These are phyloP conservation scores for Ailanthus altissimus DNA, from an alignment of 345 rosid genomes.

Conservation along the genomic window DNA sequence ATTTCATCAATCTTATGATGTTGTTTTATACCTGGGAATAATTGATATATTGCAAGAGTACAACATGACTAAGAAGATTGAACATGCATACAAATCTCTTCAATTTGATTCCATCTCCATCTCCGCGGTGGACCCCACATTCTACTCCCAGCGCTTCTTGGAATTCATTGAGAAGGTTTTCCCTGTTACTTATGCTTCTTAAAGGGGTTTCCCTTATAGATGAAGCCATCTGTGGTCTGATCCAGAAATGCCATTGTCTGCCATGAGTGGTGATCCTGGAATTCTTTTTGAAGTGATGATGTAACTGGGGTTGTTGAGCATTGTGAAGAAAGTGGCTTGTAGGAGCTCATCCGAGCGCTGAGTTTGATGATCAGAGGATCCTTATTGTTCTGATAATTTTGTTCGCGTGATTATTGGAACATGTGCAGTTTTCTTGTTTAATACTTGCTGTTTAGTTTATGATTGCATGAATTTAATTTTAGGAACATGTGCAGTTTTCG, in stretches of 20 bases:
- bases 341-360: neutral
- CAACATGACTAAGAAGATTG: slow-evolving; percentile 86
- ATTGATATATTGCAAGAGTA: slow-evolving; percentile 94
- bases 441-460: neutral
- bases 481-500: neutral
- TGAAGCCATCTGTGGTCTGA: too few relatives aligned
- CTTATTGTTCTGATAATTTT: too few relatives aligned
- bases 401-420: neutral
- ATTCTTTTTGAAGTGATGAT: neutral
- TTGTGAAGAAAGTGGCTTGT: neutral
- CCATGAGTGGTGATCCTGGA: neutral
- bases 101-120: slow-evolving; percentile 86
- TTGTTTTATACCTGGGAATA: slow-evolving; percentile 86
- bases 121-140: slow-evolving; percentile 88
- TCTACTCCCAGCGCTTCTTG: slow-evolving; percentile 80
- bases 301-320: neutral
- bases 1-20: slow-evolving; percentile 71
- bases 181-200: slow-evolving; percentile 30
- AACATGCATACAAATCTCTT: slow-evolving; percentile 87
- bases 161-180: slow-evolving; percentile 82
- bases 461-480: neutral
- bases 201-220: too few relatives aligned
- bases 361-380: neutral
- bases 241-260: neutral
- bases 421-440: neutral